Conservation (phyloP, 768 basidiomycete genomes). For the Paxillus rubicundulus region DNA sequence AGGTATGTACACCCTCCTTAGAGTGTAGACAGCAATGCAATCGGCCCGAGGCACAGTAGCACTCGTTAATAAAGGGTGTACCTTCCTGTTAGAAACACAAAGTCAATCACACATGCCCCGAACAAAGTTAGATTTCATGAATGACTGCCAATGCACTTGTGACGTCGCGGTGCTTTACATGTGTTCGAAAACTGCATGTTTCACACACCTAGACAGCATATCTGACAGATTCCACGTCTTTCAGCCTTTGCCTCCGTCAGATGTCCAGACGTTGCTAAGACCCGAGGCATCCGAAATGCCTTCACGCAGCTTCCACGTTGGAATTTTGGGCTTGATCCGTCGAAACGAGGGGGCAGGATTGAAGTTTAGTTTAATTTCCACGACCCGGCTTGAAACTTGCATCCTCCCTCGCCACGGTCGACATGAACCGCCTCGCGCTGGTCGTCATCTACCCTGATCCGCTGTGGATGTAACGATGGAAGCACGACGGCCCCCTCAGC, state of each 20-base stretch:
- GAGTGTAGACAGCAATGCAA: conserved; percentile 66
- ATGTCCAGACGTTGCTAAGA: conserved; percentile 27
- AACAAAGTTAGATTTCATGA: conserved; percentile 17
- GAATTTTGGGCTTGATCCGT: conserved; percentile 38
- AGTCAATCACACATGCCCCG: conserved; percentile 23
- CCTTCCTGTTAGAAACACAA: conserved; percentile 21
- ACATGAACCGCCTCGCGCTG: conserved; percentile 3
- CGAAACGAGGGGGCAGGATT: conserved; percentile 31
- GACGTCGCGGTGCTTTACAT: background rate
- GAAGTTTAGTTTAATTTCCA: conserved; percentile 9
- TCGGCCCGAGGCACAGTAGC: conserved; percentile 62
- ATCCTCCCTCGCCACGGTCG: background rate
- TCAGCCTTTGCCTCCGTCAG: conserved; percentile 35
- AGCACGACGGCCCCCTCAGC: background rate
- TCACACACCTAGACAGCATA: conserved; percentile 29
- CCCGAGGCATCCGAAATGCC: conserved; percentile 26
- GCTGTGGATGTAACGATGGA: background rate
- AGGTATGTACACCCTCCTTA: conserved; percentile 41
- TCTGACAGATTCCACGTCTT: conserved; percentile 42
- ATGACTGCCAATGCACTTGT: conserved; percentile 1
- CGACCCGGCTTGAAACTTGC: conserved; percentile 1
- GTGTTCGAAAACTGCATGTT: conserved; percentile 9
- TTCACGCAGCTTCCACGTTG: conserved; percentile 44
- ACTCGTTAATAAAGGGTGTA: conserved; percentile 54
- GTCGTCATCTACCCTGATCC: background rate